Evolutionary conservation across 2,329 filamentous ascomycete genomes (phyloP).

Genomic region (Septoria petroselini): DNA sequence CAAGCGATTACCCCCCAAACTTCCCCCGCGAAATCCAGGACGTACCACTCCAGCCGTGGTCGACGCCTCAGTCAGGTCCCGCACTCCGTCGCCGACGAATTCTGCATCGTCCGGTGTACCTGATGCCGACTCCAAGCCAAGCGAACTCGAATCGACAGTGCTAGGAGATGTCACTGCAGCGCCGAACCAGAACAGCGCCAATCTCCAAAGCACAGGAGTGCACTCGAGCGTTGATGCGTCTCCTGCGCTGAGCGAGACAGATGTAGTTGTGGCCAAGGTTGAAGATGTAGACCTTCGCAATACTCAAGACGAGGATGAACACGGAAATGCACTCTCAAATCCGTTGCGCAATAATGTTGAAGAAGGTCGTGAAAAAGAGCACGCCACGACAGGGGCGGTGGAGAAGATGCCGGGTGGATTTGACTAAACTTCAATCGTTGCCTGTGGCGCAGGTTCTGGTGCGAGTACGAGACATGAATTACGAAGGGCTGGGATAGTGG

Average conservation of each 20-base stretch:
- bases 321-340: conserved; percentile 11
- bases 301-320: too few relatives aligned
- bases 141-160: too few relatives aligned
- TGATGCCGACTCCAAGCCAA: neutral
- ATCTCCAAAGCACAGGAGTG: too few relatives aligned
- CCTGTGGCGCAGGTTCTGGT: too few relatives aligned
- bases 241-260: neutral
- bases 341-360: conserved; percentile 30
- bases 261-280: neutral
- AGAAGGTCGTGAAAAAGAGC: conserved; percentile 24
- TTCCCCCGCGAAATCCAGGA: conserved; percentile 74
- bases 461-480: conserved; percentile 5
- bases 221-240: neutral
- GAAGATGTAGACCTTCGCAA: too few relatives aligned
- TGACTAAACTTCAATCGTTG: too few relatives aligned
- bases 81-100: conserved; percentile 10
- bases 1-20: conserved; percentile 72
- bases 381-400: conserved; percentile 12
- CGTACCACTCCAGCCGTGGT: conserved; percentile 39
- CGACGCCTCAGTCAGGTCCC: conserved; percentile 27
- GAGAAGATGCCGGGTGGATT: conserved; percentile 37
- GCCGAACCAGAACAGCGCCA: too few relatives aligned
- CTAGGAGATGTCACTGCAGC: too few relatives aligned
- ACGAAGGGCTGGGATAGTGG: conserved; percentile 6
- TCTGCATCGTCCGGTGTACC: neutral